Base-by-base conservation (phyloP, 2,329 filamentous ascomycete species). In the Cordyceps javanica region DNA sequence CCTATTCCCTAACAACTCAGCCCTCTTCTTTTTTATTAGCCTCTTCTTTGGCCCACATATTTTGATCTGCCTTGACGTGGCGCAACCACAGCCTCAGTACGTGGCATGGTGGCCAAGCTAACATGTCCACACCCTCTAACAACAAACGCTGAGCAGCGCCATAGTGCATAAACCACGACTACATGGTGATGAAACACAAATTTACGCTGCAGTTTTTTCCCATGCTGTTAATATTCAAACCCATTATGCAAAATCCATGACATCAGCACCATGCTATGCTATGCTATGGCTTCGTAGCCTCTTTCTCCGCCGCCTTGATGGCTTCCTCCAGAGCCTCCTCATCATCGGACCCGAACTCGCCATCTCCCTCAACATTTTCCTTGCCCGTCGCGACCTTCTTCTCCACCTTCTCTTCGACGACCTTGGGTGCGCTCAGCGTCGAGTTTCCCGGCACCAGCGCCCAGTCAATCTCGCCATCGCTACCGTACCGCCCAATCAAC, bases 401-500 rank as follows among this genome's bases (percentile, higher is more conserved):
- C 9, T 48, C 60, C 21, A 59, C 21, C 26, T 41, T 57, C 16
- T 36, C 38, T 45, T 67, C 66, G n/a, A 55, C 62, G 8, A 55
- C 63, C 11, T 63, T 60, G 53, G 65, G 60, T 58, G 69, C 73
- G 55, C 70, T 50, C 45, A 59, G 58, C 52, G 58, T 74, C 2
- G 70, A 68, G 11, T 67, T 65, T 8, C 65, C 72, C 1, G 75
- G 71, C 30, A 66, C 68, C 56, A 87, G 68, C 68, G 88, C 86
- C 93, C 94, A 99, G 70, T 97, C 88, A 65, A 99, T 91, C 66
- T 85, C 82, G 1, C 83, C 87, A 3, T 86, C 87, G n/a, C 81
- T 76, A 0, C 94, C 94, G 71, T 97, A 96, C 59, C 88, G 80
- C 64, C 80, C 72, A 55, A 81, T 76, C 23, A 99, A 77, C 94